Evolutionary conservation across 208 protist species (phyloP).

Genomic region (Leishmania martiniquensis): DNA sequence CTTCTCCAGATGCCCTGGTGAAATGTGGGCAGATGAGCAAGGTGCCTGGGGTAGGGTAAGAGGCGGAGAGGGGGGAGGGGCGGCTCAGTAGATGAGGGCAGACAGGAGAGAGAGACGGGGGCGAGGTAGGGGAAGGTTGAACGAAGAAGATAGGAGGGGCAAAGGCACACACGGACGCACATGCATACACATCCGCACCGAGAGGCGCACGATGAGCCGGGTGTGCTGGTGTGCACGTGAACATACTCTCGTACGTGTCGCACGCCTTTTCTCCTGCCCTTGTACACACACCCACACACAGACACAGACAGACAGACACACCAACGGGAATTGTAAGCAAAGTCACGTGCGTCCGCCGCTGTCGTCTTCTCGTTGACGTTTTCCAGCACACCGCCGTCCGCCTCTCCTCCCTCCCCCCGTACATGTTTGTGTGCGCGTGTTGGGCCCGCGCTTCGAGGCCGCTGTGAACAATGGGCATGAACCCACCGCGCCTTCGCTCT

Average conservation of each 20-base stretch:
- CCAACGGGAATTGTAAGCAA: no score
- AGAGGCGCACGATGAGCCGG: not conserved
- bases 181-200: not conserved
- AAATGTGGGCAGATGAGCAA: not conserved
- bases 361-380: not conserved
- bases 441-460: not conserved
- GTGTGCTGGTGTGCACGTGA: no score
- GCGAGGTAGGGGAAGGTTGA: not conserved
- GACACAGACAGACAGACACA: no score
- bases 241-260: no score
- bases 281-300: no score
- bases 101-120: slow-evolving; percentile 5
- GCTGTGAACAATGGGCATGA: not conserved
- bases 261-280: no score
- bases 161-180: not conserved
- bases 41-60: not conserved
- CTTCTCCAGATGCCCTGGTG: not conserved
- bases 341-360: no score
- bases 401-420: not conserved
- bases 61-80: not conserved
- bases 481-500: not conserved
- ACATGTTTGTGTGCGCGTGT: not conserved
- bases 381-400: not conserved
- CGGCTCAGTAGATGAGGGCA: not conserved
- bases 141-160: not conserved